Conservation (phyloP, 2,329 filamentous ascomycete genomes). For the Hysterium pulicare region DNA sequence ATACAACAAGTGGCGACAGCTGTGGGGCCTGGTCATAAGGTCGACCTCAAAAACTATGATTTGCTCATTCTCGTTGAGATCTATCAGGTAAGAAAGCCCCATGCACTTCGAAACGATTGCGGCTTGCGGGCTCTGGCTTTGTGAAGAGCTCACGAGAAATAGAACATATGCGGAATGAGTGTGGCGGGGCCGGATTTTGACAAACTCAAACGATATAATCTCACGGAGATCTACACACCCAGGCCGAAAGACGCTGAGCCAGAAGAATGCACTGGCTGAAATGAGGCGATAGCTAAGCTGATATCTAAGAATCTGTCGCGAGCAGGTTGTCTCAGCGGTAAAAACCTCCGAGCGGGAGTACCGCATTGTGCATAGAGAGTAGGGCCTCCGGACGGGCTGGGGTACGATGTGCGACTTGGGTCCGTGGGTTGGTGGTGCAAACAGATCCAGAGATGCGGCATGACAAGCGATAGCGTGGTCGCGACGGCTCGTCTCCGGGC, state of each 20-base stretch:
- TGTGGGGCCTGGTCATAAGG: constrained; percentile 66
- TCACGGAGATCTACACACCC: constrained; percentile 67
- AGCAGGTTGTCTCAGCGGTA: background rate
- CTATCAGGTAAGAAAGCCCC: constrained; percentile 61
- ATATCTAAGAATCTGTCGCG: background rate
- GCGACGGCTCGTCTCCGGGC: constrained; percentile 24
- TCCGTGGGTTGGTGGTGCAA: constrained; percentile 8
- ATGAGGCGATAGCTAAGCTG: background rate
- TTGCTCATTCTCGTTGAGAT: constrained; percentile 77
- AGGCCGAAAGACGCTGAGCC: constrained; percentile 31
- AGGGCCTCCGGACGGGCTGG: constrained; percentile 10
- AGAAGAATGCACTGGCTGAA: constrained; percentile 4
- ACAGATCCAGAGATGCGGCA: constrained; percentile 15
- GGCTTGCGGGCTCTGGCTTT: background rate
- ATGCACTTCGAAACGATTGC: constrained; percentile 9
- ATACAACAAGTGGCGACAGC: constrained; percentile 68
- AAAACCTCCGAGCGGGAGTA: constrained; percentile 15
- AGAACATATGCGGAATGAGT: constrained; percentile 76
- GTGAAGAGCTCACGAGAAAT: constrained; percentile 16
- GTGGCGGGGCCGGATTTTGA: constrained; percentile 75
- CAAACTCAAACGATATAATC: constrained; percentile 70
- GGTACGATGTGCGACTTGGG: too few species aligned
- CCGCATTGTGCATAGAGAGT: constrained; percentile 17
- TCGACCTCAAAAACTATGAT: constrained; percentile 74
- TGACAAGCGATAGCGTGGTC: constrained; percentile 18